Conservation (phyloP, 257 asterid genomes). For the Osmanthus fragrans region DNA sequence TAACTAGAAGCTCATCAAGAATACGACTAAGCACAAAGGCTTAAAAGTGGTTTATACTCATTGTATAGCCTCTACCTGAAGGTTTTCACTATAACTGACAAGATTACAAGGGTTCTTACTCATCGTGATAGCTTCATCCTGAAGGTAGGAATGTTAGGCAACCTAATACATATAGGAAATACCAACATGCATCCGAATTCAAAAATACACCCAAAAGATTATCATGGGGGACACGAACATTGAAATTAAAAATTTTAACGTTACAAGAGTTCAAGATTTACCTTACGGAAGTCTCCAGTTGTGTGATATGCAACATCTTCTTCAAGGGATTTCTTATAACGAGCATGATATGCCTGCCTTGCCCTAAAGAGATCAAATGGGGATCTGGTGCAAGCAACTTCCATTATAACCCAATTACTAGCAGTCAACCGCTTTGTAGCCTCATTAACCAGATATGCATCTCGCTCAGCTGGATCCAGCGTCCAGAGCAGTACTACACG, state of each 20-base stretch:
- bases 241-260: background rate
- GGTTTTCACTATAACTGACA: too few relatives aligned
- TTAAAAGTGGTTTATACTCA: background rate
- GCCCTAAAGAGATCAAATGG: constrained; percentile 61
- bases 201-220: background rate
- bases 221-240: background rate
- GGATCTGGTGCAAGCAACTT: constrained; percentile 78
- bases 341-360: constrained; percentile 66
- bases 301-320: constrained; percentile 92
- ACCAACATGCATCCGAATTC: background rate
- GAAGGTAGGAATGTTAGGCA: background rate
- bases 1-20: too few relatives aligned
- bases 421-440: constrained; percentile 62
- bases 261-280: constrained; percentile 22
- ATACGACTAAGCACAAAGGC: background rate
- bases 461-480: constrained; percentile 78
- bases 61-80: too few relatives aligned
- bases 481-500: constrained; percentile 74
- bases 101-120: background rate
- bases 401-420: constrained; percentile 69
- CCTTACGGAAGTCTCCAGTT: constrained; percentile 78
- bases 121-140: background rate
- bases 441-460: constrained; percentile 68
- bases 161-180: background rate
- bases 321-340: constrained; percentile 78